phyloP scores from a whole-genome alignment of 2,329 filamentous ascomycete species.

The Aspergillus sp. region DNA sequence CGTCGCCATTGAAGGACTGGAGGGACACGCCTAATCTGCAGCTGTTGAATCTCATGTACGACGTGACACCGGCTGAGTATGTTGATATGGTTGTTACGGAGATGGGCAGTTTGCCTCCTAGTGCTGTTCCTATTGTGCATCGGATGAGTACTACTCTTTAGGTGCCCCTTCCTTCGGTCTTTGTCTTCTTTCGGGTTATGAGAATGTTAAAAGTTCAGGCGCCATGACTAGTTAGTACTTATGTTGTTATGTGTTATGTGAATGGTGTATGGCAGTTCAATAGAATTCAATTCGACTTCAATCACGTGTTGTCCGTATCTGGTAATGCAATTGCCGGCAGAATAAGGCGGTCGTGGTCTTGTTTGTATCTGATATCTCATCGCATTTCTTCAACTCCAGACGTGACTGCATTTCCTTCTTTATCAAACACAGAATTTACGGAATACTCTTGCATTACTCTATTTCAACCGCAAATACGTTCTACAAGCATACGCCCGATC shows the following conservation, averaged over 20 bases:
- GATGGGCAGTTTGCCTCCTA: slow-evolving; percentile 77
- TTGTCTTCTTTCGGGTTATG: neutral
- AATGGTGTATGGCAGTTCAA: no score
- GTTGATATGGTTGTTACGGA: slow-evolving; percentile 88
- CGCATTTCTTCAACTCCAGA: no score
- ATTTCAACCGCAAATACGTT: neutral
- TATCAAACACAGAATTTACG: neutral
- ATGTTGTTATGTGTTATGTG: neutral
- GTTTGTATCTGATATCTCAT: neutral
- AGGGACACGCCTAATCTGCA: slow-evolving; percentile 54
- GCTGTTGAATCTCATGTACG: slow-evolving; percentile 73
- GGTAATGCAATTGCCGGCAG: neutral
- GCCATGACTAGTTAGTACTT: neutral
- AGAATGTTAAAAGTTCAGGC: neutral
- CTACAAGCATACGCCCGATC: neutral
- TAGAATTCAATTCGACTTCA: no score
- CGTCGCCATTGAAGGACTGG: slow-evolving; percentile 46
- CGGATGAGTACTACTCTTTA: slow-evolving; percentile 46
- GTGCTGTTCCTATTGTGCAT: slow-evolving; percentile 71
- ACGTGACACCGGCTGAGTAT: slow-evolving; percentile 81
- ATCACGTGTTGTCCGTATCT: neutral
- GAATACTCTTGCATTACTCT: neutral
- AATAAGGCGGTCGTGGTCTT: neutral
- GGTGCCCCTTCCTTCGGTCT: neutral
- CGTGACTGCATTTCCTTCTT: neutral